A percentile compares a stretch with the other conserved stretches of the same genome.
Conservation (phyloP, 2,329 filamentous ascomycete species). For the Cladophialophora immunda region DNA sequence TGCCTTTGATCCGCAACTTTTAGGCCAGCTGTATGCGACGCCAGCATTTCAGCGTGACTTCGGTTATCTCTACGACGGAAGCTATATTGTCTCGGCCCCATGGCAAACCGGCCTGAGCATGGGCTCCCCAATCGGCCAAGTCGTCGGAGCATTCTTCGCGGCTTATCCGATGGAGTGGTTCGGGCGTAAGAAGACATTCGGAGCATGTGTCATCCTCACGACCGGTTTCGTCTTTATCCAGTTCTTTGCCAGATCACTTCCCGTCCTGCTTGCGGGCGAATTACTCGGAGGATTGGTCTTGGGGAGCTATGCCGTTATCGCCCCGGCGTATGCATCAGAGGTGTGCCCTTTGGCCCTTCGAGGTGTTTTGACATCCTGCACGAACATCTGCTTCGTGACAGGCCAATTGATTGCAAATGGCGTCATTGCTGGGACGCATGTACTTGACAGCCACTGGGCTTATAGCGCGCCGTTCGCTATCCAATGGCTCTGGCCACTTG, state of each 20-base stretch:
- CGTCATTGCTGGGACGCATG: slow-evolving; percentile 46
- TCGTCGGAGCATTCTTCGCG: slow-evolving; percentile 52
- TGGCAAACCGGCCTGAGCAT: slow-evolving; percentile 71
- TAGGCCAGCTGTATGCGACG: slow-evolving; percentile 69
- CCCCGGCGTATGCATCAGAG: slow-evolving; percentile 57
- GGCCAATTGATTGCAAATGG: slow-evolving; percentile 49
- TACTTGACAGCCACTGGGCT: slow-evolving; percentile 52
- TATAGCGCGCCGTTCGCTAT: slow-evolving; percentile 55
- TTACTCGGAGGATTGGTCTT: slow-evolving; percentile 58
- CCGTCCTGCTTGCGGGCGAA: slow-evolving; percentile 56
- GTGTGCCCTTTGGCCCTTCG: slow-evolving; percentile 54
- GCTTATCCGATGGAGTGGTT: slow-evolving; percentile 51
- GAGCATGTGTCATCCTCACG: slow-evolving; percentile 37
- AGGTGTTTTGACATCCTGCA: slow-evolving; percentile 59
- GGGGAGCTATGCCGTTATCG: slow-evolving; percentile 60
- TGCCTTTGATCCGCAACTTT: slow-evolving; percentile 69
- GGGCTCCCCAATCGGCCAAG: slow-evolving; percentile 57
- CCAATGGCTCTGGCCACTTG: slow-evolving; percentile 53
- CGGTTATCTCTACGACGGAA: slow-evolving; percentile 58
- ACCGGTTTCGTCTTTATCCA: slow-evolving; percentile 39
- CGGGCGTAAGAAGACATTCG: slow-evolving; percentile 44
- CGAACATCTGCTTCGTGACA: slow-evolving; percentile 60
- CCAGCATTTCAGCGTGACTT: slow-evolving; percentile 67
- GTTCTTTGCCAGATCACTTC: slow-evolving; percentile 46
- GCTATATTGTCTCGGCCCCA: slow-evolving; percentile 59